Base-by-base conservation (phyloP, 2,329 filamentous ascomycete genomes). In the Coniochaeta ligniaria region DNA sequence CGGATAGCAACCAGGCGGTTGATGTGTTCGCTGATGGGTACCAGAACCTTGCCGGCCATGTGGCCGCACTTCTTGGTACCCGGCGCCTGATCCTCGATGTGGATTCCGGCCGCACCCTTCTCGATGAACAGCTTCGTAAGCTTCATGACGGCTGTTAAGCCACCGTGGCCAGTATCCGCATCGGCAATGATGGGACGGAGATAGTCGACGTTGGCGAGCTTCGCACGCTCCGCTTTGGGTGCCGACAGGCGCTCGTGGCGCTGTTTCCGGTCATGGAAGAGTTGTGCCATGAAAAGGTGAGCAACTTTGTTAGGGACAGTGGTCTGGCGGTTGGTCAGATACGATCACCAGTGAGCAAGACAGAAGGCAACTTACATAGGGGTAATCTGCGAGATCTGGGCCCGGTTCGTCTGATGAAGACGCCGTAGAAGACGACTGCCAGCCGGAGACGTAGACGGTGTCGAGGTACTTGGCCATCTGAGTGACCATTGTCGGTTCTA, bases 391-490 rank as follows among this genome's bases (percentile, higher is more conserved):
- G 76, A 99, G 85, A 87, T 99, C 95, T 57, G 95, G 95, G 43
- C 94, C 95, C 28, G 95, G 95, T 80, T 99, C 95, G 70, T 99
- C 92, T 7, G 93, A 94, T 1, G 92, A 85, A 2, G 94, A 97
- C 57, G 95, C 95, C 8, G 95, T 99, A 26, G 93, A 97, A 1
- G 94, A 98, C 66, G 91, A 96, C 78, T 99, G 95, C 95, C 95
- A 99, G 65, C 95, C 95, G 60, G 95, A 98, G 64, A 99, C 95
- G 75, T 99, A 99, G 73, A 99, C 91, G 36, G 95, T 99, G 73
- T 99, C 95, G 64, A 99, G 83, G 76, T 96, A 98, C 78, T 98
- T 96, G 69, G 94, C 94, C 95, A 99, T 99, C 76, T 99, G 95
- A 31, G 95, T 98, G 73, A 99, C 85, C 91, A 97, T 97, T 60